Evolutionary conservation across 768 basidiomycete species (phyloP), one percentile per base, ranked within the genome.

Genomic region (Suillus fuscotomentosus): DNA sequence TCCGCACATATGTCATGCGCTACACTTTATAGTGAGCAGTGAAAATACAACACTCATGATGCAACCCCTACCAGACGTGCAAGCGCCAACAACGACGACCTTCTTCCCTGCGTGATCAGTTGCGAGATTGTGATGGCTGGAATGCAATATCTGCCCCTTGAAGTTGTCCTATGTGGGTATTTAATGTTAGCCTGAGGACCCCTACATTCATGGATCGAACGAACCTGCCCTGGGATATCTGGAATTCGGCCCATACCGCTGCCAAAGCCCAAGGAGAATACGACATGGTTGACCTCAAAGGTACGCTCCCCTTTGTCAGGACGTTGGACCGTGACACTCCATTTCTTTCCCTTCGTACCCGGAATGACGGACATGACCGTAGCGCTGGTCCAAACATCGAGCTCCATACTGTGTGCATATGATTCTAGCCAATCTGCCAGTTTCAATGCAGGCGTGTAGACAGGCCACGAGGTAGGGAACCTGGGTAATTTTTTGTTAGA

Each of bases 351-450:
- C 10, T 69, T 74, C 1, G 71, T 64, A 6, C 79, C 80, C 20
- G 70, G 71, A 57, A 64, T 62, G 20, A 78, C 71, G 1, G 71
- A 68, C 11, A 63, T 9, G 22, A 72, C 81, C 2, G 66, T 70
- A 0, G 83, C 78, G 0, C 80, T 83, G n/a, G 82, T 85, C 88
- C 88, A 89, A 6, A 87, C 81, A 67, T 88, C 85, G 61, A 90
- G 76, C 65, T 89, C 89, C 63, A 90, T 73, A 2, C 79, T 70
- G 13, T 84, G 79, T 1, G 86, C 87, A 70, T 89, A 90, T 63
- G 74, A 79, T 73, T 90, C 89, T 3, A 91, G 79, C 87, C 87
- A 90, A 65, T 86, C 84, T 0, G 88, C 89, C 15, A 90, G 73
- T 82, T 88, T 69, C 53, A 68, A 24, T 15, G 87, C 86, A 5